Evolutionary conservation across 495 filamentous ascomycete genomes (phyloP), one percentile per base, ranked within the genome.

Genomic region (Rostrohypoxylon terebratum): DNA sequence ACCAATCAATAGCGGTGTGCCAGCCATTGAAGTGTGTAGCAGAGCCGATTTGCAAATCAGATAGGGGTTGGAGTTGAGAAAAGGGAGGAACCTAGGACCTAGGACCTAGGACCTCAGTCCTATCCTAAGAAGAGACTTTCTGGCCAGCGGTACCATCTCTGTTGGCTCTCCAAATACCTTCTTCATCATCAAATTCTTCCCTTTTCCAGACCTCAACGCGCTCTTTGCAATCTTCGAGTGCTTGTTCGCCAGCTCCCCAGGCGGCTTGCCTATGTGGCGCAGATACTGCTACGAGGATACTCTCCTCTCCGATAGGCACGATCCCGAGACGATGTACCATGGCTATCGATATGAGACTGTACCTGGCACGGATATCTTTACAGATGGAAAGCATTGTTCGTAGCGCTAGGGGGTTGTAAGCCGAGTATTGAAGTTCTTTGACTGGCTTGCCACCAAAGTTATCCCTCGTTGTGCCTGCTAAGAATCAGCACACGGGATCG

Each of bases 181-280:
- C 93, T 64, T 88, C 89, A 10, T 85, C 90, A 18, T 79, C 88
- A 87, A 98, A 98, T 75, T 93, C 91, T 85, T 99, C 96, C 77
- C 87, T 83, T 83, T 99, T 99, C 96, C 96, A 99, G 54, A 99
- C 90, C 86, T 99, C 96, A 44, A 92, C 92, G 66, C 85, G 87
- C 74, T 86, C 88, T 83, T 99, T 99, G 74, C 91, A 93, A 75
- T 85, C 82, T 86, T 98, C 95, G 72, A 99, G 81, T 42, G 93
- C 90, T 82, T 95, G 93, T 83, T 98, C 95, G 0, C 93, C 96
- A 0, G 90, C 96, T 71, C 83, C 82, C 94, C 94, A 99, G 40
- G 93, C 96, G 47, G 92, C 92, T 73, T 90, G 87, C n/a, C 96
- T 87, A 85, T 99, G 96, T 47, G 92, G 89, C 21, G 91, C 84